Evolutionary conservation across 768 basidiomycete genomes (phyloP).

Genomic region (Lyophyllum shimeji): DNA sequence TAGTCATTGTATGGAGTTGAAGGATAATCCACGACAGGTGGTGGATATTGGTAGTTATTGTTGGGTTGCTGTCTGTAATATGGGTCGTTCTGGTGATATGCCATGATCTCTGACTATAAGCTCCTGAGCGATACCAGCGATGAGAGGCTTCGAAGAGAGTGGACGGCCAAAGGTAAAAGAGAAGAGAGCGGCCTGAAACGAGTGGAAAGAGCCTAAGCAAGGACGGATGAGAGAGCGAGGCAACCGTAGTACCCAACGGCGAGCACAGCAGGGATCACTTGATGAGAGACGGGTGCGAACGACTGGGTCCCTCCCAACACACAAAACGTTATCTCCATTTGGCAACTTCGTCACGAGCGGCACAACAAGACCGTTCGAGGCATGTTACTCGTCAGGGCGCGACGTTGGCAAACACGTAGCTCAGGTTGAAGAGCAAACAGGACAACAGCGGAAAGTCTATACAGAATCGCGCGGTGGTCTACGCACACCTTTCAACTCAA

Average conservation of each 20-base stretch:
- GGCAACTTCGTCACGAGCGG: no score
- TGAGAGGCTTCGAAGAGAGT: conserved; percentile 15
- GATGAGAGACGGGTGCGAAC: conserved; percentile 11
- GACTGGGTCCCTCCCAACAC: conserved; percentile 7
- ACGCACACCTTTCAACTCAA: no score
- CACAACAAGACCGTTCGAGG: no score
- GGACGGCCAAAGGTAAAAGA: conserved; percentile 21
- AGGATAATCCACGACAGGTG: conserved; percentile 33
- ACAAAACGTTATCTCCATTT: no score
- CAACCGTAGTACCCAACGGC: neutral
- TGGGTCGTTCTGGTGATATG: conserved; percentile 56
- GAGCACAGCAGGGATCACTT: neutral
- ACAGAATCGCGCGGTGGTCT: no score
- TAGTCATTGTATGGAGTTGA: conserved; percentile 42
- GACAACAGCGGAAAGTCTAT: no score
- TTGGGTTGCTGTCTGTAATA: conserved; percentile 36
- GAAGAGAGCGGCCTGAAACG: conserved; percentile 10
- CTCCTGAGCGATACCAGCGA: neutral
- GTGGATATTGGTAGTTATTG: conserved; percentile 22
- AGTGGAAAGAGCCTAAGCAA: conserved; percentile 6
- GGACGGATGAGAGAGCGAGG: conserved; percentile 3
- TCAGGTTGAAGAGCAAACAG: no score
- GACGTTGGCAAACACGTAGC: no score
- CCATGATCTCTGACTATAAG: conserved; percentile 35
- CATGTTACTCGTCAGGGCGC: no score